These are phyloP conservation scores for Massarina eburnea DNA, from an alignment of 2,329 filamentous ascomycete genomes.

Conservation along the genomic window DNA sequence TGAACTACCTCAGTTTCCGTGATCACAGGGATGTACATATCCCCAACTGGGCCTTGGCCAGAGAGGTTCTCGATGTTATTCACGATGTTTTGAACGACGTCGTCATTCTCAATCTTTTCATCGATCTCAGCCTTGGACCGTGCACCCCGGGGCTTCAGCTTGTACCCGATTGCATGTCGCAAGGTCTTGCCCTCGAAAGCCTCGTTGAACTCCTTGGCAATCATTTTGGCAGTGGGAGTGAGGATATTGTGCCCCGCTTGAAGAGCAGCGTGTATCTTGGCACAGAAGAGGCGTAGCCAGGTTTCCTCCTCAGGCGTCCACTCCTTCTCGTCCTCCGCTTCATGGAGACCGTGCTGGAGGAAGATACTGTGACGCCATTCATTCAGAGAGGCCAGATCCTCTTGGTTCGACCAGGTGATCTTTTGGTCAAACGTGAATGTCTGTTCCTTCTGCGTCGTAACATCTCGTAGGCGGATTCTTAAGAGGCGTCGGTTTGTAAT, in stretches of 20 bases:
- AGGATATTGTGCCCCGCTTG: slow-evolving; percentile 7
- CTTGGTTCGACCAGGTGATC: slow-evolving; percentile 7
- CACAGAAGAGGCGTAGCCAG: slow-evolving; percentile 15
- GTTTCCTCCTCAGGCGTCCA: slow-evolving; percentile 15
- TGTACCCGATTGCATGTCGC: slow-evolving; percentile 1
- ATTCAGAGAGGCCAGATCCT: slow-evolving; percentile 3
- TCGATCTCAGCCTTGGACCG: slow-evolving; percentile 3
- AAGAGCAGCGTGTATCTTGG: slow-evolving; percentile 9
- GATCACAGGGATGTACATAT: slow-evolving; percentile 10
- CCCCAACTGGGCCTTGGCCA: no score
- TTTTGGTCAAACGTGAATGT: no score
- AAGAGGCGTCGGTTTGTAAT: no score
- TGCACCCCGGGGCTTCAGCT: neutral
- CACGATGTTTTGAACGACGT: slow-evolving; percentile 1
- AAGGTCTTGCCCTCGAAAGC: slow-evolving; percentile 11
- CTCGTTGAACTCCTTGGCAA: slow-evolving; percentile 6
- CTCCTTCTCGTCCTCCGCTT: slow-evolving; percentile 1
- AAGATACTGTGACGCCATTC: slow-evolving; percentile 9
- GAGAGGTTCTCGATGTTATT: neutral
- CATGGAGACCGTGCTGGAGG: neutral
- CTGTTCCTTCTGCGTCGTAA: no score
- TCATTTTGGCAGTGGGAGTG: neutral
- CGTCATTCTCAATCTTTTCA: slow-evolving; percentile 1
- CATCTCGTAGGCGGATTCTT: no score
- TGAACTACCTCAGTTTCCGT: slow-evolving; percentile 10